Conservation (phyloP, 805 yeast genomes). For the Yarrowia alimentaria region DNA sequence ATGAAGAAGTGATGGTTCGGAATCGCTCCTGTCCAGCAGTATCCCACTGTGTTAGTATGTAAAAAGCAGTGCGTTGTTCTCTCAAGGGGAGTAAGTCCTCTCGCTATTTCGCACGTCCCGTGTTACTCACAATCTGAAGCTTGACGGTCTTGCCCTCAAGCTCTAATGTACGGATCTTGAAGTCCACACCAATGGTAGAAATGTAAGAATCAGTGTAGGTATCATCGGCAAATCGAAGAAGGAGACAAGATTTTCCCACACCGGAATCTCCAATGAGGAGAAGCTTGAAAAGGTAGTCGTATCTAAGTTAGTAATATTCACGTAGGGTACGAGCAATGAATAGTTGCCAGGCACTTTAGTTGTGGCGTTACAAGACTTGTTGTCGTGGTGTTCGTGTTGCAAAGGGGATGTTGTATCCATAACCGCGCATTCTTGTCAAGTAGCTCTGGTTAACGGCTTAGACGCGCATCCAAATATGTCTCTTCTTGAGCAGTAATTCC, state of each 20-base stretch:
- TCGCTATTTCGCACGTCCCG: too few species aligned
- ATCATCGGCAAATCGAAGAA: constrained; percentile 94
- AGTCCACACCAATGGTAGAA: constrained; percentile 97
- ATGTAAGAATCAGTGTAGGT: constrained; percentile 96
- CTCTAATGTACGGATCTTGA: constrained; percentile 64
- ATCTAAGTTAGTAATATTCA: constrained; percentile 48
- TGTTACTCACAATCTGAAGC: constrained; percentile 63
- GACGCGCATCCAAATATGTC: too few species aligned
- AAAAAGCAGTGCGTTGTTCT: not conserved
- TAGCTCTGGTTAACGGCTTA: too few species aligned
- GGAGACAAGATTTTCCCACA: constrained; percentile 94
- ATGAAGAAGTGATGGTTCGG: constrained; percentile 95
- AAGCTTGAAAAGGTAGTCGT: constrained; percentile 95
- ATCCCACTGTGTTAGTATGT: constrained; percentile 62
- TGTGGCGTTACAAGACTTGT: too few species aligned
- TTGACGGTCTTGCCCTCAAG: constrained; percentile 96
- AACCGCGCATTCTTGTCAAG: too few species aligned
- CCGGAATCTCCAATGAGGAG: constrained; percentile 97
- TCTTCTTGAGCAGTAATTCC: too few species aligned
- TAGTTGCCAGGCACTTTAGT: too few species aligned
- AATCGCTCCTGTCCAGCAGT: constrained; percentile 99
- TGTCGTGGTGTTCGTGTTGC: too few species aligned
- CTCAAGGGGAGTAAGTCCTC: too few species aligned
- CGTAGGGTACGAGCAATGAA: too few species aligned
- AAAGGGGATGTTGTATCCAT: too few species aligned